These are phyloP conservation scores for Keqinozyma sinolaborantium DNA, from an alignment of 1,139 yeast species.

Conservation along the genomic window DNA sequence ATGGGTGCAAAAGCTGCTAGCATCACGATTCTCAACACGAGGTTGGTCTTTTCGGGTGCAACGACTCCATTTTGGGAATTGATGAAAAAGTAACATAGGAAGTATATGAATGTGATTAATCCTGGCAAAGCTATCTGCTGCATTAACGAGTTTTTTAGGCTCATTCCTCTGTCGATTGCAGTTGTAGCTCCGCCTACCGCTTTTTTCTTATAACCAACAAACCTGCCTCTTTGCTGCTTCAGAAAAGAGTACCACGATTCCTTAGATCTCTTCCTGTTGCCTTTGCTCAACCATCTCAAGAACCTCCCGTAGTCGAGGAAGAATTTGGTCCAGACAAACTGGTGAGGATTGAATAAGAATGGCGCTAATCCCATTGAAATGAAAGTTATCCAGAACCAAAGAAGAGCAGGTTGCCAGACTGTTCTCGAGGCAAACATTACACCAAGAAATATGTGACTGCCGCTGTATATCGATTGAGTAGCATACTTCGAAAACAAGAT, in stretches of 20 bases:
- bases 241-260: conserved; percentile 63
- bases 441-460: conserved; percentile 53
- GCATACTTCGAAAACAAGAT: conserved; percentile 64
- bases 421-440: conserved; percentile 62
- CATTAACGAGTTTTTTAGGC: conserved; percentile 10
- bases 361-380: conserved; percentile 76
- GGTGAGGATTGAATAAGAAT: conserved; percentile 82
- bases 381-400: conserved; percentile 84
- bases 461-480: conserved; percentile 61
- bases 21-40: conserved; percentile 49
- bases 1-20: conserved; percentile 53
- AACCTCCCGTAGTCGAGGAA: conserved; percentile 68
- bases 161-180: conserved; percentile 3
- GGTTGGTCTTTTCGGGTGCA: conserved; percentile 44
- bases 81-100: conserved; percentile 63
- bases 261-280: conserved; percentile 48
- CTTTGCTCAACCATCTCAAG: conserved; percentile 66
- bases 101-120: conserved; percentile 35
- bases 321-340: conserved; percentile 66
- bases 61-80: conserved; percentile 67
- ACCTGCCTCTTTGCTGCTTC: conserved; percentile 50
- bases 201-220: conserved; percentile 62
- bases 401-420: conserved; percentile 71
- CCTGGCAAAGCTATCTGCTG: conserved; percentile 47
- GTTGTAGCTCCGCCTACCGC: conserved; percentile 3